Evolutionary conservation across 169 alveolate genomes (phyloP), one percentile per base, ranked within the genome.

Genomic region (Perkinsus chesapeaki): DNA sequence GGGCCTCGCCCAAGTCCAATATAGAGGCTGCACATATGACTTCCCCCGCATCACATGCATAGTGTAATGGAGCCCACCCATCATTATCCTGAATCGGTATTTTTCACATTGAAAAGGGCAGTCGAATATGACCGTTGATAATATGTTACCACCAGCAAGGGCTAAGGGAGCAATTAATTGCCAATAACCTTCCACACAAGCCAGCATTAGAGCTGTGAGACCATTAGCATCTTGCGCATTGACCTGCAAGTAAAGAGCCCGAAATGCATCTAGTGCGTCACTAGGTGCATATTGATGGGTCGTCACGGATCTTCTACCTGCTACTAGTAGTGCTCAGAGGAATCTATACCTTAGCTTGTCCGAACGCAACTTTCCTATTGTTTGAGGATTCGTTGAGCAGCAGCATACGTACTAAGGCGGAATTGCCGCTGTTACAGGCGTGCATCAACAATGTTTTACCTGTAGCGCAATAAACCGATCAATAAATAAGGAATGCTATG

Each of bases 31-130:
- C 92, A 7, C 73, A 38, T 20, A 34, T 5, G 9, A 39, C 48
- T 91, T 91, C 92, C 12, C 92, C 92, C 5, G 39, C 92, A 38
- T 91, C 73, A 38, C 92, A 91, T 31, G 92, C 92, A 39, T 19
- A 91, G 37, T 91, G 92, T 39, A 91, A 19, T 1, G 92, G 73
- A 1, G 92, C 48, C 73, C 48, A 91, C 60, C 48, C 92, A 39
- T 91, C 92, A 3, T 39, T 91, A 72, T 91, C 92, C 92, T 91
- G 20, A 39, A 36, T 23, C 48, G 27, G 27, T 7, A 90, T 5
- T 47, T 10, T 19, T 10, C 72, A 9, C 19, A 47, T 47, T 10
- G 27, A 47, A 47, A 19, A 9, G 27, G 9, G 72, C 19, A 47
- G 72, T 47, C 72, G 72, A 47, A 19, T 47, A 47, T 47, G 72